These are phyloP conservation scores for Zymoseptoria tritici DNA, from an alignment of 2,329 filamentous ascomycete species.

Conservation along the genomic window DNA sequence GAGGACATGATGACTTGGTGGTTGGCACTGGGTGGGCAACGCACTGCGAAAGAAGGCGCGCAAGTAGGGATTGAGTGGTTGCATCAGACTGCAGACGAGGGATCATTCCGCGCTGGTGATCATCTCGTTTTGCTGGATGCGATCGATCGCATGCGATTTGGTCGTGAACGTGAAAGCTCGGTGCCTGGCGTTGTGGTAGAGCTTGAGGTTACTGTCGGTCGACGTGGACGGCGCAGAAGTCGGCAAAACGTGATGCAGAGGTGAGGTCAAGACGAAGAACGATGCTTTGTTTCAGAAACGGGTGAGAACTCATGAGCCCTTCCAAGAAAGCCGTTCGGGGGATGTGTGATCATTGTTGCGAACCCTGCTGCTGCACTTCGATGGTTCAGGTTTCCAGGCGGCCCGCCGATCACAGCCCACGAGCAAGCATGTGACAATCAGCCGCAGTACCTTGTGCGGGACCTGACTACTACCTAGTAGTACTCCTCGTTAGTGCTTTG, in stretches of 20 bases:
- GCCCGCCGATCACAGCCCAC: not conserved
- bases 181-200: not conserved
- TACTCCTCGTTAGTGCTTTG: too few species aligned
- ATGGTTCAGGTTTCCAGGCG: not conserved
- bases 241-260: not conserved
- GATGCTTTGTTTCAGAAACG: not conserved
- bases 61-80: constrained; percentile 92
- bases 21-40: constrained; percentile 82
- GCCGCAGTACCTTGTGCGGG: not conserved
- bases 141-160: not conserved
- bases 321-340: not conserved
- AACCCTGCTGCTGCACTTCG: constrained; percentile 1
- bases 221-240: not conserved
- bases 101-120: constrained; percentile 8
- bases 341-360: not conserved
- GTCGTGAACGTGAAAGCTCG: not conserved
- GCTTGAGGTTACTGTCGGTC: not conserved
- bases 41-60: constrained; percentile 98
- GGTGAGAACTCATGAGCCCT: not conserved
- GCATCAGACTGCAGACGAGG: constrained; percentile 15
- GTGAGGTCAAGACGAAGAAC: not conserved
- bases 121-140: not conserved
- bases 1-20: constrained; percentile 84
- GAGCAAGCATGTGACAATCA: not conserved
- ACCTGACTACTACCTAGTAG: not conserved